Evolutionary conservation across 306 rosid species (phyloP).

Genomic region (Bauhinia variegata): DNA sequence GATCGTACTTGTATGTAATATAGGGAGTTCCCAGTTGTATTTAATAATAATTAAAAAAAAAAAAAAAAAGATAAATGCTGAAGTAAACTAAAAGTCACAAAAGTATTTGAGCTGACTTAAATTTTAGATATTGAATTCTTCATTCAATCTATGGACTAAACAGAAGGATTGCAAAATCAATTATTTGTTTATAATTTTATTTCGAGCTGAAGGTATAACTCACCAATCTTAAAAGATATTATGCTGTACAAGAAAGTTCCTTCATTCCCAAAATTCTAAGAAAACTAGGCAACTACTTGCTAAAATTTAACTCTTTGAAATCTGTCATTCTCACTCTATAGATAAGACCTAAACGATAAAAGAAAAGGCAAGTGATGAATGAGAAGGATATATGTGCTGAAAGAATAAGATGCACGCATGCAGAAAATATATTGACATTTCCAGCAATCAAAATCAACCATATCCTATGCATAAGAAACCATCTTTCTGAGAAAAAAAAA

Average conservation of each 20-base stretch:
- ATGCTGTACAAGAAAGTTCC: neutral
- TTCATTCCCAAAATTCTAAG: neutral
- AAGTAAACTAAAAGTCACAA: constrained; percentile 7
- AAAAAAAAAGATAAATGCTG: too few relatives aligned
- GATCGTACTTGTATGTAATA: too few relatives aligned
- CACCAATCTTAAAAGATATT: neutral
- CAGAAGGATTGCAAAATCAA: too few relatives aligned
- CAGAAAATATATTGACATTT: neutral
- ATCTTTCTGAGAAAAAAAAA: neutral
- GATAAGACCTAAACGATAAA: constrained; percentile 10
- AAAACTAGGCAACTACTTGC: constrained; percentile 1
- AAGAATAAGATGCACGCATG: constrained; percentile 2
- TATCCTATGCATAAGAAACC: too few relatives aligned
- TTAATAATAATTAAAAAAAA: too few relatives aligned
- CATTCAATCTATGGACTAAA: too few relatives aligned
- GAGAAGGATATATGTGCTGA: neutral
- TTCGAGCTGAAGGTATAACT: neutral
- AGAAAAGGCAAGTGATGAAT: neutral
- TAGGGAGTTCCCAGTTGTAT: too few relatives aligned
- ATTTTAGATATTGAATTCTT: too few relatives aligned
- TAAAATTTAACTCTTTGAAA: neutral
- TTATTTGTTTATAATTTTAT: constrained; percentile 19
- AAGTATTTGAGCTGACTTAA: neutral
- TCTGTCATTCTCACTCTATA: neutral
- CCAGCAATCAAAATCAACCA: constrained; percentile 5